phyloP scores from a whole-genome alignment of 352 stramenopile genomes.

The Globisporangium cederbergense region DNA sequence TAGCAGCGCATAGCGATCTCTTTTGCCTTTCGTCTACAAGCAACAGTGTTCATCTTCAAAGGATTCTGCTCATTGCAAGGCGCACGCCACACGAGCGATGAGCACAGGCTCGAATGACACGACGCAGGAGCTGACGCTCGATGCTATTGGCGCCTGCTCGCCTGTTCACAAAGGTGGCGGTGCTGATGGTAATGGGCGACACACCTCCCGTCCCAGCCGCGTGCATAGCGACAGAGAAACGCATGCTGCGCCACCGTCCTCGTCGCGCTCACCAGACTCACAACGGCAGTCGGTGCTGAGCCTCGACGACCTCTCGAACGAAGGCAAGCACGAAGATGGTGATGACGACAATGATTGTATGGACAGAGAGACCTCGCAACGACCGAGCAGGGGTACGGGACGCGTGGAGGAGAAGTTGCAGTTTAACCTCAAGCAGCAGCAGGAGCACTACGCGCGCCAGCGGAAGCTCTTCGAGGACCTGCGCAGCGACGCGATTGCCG shows the following conservation, averaged over 20 bases:
- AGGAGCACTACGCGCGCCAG: slow-evolving; percentile 59
- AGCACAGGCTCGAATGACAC: slow-evolving; percentile 11
- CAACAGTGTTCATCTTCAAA: neutral
- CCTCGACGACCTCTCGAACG: slow-evolving; percentile 43
- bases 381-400: slow-evolving; percentile 20
- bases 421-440: slow-evolving; percentile 51
- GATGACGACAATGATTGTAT: slow-evolving; percentile 12
- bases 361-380: slow-evolving; percentile 6
- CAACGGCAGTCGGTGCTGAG: slow-evolving; percentile 26
- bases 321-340: slow-evolving; percentile 9
- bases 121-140: slow-evolving; percentile 13
- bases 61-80: neutral
- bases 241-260: neutral
- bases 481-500: slow-evolving; percentile 16
- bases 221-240: neutral
- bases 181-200: neutral
- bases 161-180: neutral
- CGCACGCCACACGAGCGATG: neutral
- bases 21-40: neutral
- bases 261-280: neutral
- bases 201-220: neutral
- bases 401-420: slow-evolving; percentile 51
- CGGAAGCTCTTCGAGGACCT: slow-evolving; percentile 59
- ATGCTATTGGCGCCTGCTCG: neutral
- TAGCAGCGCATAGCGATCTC: neutral